A percentile compares a stretch with the other conserved stretches of the same genome.
Conservation (phyloP, 2,329 filamentous ascomycete species). For the Penicillium olsonii region DNA sequence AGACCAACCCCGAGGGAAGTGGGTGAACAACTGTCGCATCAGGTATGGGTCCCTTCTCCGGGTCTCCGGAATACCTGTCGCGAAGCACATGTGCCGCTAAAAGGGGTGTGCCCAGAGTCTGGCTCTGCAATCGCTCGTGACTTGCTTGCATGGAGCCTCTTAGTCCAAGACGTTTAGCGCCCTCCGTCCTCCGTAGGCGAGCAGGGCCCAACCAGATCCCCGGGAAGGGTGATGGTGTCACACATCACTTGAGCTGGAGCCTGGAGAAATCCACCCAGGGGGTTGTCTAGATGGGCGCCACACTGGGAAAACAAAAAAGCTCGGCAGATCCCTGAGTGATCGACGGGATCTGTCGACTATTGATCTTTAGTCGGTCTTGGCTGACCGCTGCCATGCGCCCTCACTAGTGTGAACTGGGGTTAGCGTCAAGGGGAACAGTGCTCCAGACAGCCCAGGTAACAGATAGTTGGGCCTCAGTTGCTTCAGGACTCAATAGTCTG, state of each 20-base stretch:
- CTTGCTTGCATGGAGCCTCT: constrained; percentile 25
- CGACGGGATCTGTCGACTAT: constrained; percentile 43
- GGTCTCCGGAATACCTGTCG: neutral
- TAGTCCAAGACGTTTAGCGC: constrained; percentile 24
- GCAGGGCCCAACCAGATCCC: constrained; percentile 14
- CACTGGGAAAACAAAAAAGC: constrained; percentile 17
- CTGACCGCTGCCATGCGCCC: constrained; percentile 27
- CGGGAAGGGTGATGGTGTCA: constrained; percentile 14
- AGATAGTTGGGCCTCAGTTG: constrained; percentile 14
- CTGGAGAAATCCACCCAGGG: neutral
- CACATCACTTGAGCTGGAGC: constrained; percentile 10
- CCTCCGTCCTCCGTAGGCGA: neutral
- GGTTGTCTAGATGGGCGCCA: constrained; percentile 3
- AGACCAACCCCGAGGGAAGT: neutral
- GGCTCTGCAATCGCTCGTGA: constrained; percentile 19
- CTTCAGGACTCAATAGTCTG: constrained; percentile 24
- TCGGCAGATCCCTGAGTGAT: constrained; percentile 36
- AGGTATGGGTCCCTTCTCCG: neutral
- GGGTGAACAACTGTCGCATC: neutral
- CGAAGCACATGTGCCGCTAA: constrained; percentile 2
- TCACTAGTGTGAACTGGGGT: constrained; percentile 7
- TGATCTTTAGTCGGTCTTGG: constrained; percentile 39
- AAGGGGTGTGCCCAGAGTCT: constrained; percentile 2
- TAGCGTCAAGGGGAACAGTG: constrained; percentile 5
- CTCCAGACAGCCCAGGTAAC: constrained; percentile 5